A percentile compares a stretch with the other conserved stretches of the same genome.
Evolutionary conservation across 352 stramenopile species (phyloP).

Genomic region (Sclerospora graminicola): DNA sequence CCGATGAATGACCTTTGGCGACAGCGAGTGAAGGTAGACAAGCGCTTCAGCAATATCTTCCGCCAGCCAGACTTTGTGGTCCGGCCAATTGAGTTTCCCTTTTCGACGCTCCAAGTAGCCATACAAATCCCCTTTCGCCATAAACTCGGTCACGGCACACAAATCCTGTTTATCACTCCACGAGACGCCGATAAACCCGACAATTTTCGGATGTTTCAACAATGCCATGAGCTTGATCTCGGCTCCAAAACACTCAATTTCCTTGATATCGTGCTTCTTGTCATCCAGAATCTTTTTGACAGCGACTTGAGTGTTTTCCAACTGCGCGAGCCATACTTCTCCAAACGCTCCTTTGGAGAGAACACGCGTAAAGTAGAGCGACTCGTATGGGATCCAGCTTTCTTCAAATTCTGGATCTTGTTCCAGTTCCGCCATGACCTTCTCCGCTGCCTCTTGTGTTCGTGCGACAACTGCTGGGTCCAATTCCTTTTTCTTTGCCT

Average conservation of each 20-base stretch:
- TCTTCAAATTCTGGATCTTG: conserved; percentile 37
- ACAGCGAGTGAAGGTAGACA: conserved; percentile 74
- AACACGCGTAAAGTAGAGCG: conserved; percentile 66
- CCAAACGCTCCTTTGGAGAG: conserved; percentile 73
- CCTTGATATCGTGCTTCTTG: conserved; percentile 70
- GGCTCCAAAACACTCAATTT: conserved; percentile 58
- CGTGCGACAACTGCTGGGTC: conserved; percentile 16
- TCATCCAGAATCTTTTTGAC: conserved; percentile 78
- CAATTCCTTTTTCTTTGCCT: conserved; percentile 11
- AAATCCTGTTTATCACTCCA: conserved; percentile 39
- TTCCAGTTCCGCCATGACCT: conserved; percentile 54
- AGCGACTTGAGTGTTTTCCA: conserved; percentile 69
- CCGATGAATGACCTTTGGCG: conserved; percentile 77
- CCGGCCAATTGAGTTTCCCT: conserved; percentile 20
- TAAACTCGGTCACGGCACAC: conserved; percentile 41
- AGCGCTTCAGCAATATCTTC: conserved; percentile 64
- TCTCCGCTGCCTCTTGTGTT: conserved; percentile 32
- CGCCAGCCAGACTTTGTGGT: conserved; percentile 26
- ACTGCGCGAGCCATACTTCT: conserved; percentile 71
- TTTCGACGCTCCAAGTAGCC: conserved; percentile 20
- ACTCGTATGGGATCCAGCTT: conserved; percentile 53
- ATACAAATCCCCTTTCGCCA: conserved; percentile 39
- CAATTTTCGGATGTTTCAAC: conserved; percentile 44
- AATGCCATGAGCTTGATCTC: conserved; percentile 45
- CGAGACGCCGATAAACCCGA: conserved; percentile 35